Base-by-base conservation (phyloP, 2,329 filamentous ascomycete species). In the Hypoxylon sp. region DNA sequence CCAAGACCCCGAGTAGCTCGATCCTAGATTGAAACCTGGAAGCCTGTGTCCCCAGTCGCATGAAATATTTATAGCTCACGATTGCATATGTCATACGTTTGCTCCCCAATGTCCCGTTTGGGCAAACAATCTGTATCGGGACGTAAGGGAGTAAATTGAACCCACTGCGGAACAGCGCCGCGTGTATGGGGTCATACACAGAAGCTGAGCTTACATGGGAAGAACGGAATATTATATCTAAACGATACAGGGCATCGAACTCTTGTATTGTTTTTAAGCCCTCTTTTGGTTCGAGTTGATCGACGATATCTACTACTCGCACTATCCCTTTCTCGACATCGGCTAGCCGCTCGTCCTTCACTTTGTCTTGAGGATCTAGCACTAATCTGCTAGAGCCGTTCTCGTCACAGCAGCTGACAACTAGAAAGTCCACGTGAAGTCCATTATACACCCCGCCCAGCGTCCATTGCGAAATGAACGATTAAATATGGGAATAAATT, bases 11-110 rank as follows among this genome's bases (percentile, higher is more conserved):
- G 35, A 37, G 35, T 27, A 27, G 25, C 25, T 27, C 25, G 25
- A 27, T 27, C 25, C 25, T 3, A 27, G 25, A 27, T 27, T 27
- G 25, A 27, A 27, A 35, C 7, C 3, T 35, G 25, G 25, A 27
- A 27, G 25, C 25, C 25, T 27, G 25, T 27, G 3, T 5, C 25
- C 37, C n/a, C 37, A 17, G n/a, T 42, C 7, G 37, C 37, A 17
- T 42, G 14, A 3, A 40, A 59, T 51, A 60, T 60, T 60, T 60
- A 60, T 60, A 60, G 46, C 46, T 58, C 30, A 48, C 31, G 42
- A 33, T 42, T 49, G 37, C 37, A 54, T 46, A 33, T 48, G 27
- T 44, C 40, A 35, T 57, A 44, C 11, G 48, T 14, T 48, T 17
- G 17, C 33, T 48, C n/a, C 27, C 17, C 20, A 17, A 25, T 48